These are phyloP conservation scores for Paramyrothecium sp. DNA, from an alignment of 2,329 filamentous ascomycete genomes.

Conservation along the genomic window DNA sequence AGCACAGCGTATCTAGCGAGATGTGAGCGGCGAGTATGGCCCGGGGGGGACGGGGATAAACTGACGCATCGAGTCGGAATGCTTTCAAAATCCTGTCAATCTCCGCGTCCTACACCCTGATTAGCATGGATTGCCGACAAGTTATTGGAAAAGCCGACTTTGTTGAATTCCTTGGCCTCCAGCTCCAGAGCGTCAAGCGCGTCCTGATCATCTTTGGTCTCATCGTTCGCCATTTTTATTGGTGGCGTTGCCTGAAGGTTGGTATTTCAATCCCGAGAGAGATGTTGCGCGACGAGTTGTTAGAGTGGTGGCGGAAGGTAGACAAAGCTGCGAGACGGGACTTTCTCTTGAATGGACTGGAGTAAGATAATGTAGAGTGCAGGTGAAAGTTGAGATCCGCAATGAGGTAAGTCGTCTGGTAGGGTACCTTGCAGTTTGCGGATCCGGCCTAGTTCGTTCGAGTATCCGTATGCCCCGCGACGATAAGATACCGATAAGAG, in stretches of 20 bases:
- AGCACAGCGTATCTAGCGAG: slow-evolving; percentile 78
- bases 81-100: slow-evolving; percentile 92
- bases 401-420: no score
- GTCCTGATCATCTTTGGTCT: slow-evolving; percentile 61
- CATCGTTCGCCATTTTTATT: slow-evolving; percentile 34
- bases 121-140: slow-evolving; percentile 14
- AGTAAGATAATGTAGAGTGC: no score
- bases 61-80: slow-evolving; percentile 69
- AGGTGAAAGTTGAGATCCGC: no score
- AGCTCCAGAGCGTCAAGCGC: slow-evolving; percentile 78
- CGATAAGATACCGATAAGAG: slow-evolving; percentile 36
- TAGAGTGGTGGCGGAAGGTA: no score
- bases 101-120: slow-evolving; percentile 71
- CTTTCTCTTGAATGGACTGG: no score
- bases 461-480: slow-evolving; percentile 29
- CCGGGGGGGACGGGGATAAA: slow-evolving; percentile 1
- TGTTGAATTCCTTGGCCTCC: slow-evolving; percentile 88
- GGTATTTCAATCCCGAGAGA: no score
- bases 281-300: no score
- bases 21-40: slow-evolving; percentile 4
- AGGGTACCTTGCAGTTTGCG: no score
- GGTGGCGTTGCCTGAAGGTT: background rate
- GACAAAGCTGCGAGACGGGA: no score
- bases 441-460: no score
- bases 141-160: slow-evolving; percentile 50